These are phyloP conservation scores for Schizonepeta tenuifolia DNA, from an alignment of 257 asterid species.

Conservation along the genomic window DNA sequence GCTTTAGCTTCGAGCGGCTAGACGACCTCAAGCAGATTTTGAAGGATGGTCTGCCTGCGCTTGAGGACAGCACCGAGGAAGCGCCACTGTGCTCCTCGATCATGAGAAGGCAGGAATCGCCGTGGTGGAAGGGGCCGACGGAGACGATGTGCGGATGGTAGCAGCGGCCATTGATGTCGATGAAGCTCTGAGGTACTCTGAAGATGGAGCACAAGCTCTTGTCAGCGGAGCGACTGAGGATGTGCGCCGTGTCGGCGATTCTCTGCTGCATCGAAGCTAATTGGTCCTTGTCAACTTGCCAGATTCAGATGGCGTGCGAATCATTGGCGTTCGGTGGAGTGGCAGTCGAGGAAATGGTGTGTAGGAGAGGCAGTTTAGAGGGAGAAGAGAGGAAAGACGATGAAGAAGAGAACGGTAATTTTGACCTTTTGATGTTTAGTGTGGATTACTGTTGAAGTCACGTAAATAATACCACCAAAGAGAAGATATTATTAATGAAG, in stretches of 20 bases:
- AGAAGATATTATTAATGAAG: no score
- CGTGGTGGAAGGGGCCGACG: constrained; percentile 88
- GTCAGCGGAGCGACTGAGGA: constrained; percentile 77
- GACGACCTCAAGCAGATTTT: constrained; percentile 52
- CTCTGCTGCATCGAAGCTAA: constrained; percentile 62
- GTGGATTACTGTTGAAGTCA: no score
- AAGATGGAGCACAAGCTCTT: constrained; percentile 76
- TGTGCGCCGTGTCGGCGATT: constrained; percentile 55
- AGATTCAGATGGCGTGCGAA: constrained; percentile 38
- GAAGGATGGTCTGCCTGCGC: constrained; percentile 45
- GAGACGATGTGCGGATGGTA: constrained; percentile 77
- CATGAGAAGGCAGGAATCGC: constrained; percentile 62
- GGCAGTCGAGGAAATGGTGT: no score
- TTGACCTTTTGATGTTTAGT: no score
- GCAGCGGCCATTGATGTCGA: constrained; percentile 63
- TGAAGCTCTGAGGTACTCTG: constrained; percentile 69
- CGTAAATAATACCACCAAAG: no score
- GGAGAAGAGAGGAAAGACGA: no score
- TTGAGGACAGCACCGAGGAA: constrained; percentile 57
- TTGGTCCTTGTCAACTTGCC: constrained; percentile 61
- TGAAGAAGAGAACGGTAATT: no score
- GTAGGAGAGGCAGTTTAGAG: no score
- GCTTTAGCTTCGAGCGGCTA: constrained; percentile 60
- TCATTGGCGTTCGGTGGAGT: constrained; percentile 4
- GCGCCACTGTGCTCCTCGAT: constrained; percentile 92